Evolutionary conservation across 2,329 filamentous ascomycete genomes (phyloP).

Genomic region (Venturia asperata): DNA sequence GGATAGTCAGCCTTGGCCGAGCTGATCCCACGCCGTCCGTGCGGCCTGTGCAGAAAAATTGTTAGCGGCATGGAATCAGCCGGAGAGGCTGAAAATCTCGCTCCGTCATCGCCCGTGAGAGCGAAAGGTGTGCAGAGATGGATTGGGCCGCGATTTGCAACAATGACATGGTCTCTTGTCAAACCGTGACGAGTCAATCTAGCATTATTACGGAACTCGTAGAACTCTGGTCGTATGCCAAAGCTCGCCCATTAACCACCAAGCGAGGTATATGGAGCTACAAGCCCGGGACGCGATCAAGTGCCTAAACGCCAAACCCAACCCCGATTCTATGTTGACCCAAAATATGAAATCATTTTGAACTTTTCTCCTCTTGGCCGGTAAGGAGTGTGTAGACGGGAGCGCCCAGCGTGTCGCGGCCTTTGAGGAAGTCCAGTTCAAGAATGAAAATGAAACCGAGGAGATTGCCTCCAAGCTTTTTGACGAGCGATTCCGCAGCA

Average conservation of each 20-base stretch:
- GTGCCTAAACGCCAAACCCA: conserved; percentile 2
- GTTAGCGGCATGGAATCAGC: background rate
- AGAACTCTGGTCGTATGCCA: conserved; percentile 1
- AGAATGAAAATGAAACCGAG: conserved; percentile 92
- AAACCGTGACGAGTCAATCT: background rate
- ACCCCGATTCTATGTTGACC: conserved; percentile 1
- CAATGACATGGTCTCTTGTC: background rate
- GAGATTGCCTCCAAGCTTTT: conserved; percentile 76
- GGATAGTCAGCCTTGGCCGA: background rate
- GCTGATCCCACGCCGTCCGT: background rate
- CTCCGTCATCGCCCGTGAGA: conserved; percentile 6
- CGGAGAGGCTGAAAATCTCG: background rate
- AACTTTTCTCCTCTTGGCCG: conserved; percentile 42
- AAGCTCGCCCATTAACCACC: background rate
- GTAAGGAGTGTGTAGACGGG: conserved; percentile 78
- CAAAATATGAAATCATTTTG: background rate
- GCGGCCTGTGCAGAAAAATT: background rate
- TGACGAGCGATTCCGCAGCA: conserved; percentile 79
- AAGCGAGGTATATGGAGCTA: conserved; percentile 11
- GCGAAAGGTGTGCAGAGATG: background rate
- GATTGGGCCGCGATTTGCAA: background rate
- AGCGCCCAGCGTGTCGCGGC: conserved; percentile 78
- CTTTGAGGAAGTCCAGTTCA: conserved; percentile 88
- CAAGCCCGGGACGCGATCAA: background rate
- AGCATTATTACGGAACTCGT: background rate